Percentiles rank a stretch among this genome's conserved stretches.
Conservation (phyloP, 106 monocot species). For the Ottelia alismoides region DNA sequence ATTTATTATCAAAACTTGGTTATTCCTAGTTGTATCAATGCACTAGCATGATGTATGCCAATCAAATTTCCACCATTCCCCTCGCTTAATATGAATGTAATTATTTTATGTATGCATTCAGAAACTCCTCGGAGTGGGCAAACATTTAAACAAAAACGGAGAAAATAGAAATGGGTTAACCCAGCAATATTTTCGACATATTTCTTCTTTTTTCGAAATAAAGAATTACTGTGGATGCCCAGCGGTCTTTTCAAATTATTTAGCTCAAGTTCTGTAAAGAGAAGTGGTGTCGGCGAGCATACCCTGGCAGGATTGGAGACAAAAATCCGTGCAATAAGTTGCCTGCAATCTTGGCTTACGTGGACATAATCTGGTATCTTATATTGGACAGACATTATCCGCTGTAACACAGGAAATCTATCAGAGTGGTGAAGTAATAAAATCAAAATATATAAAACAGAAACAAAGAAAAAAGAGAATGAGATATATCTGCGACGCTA, state of each 20-base stretch:
- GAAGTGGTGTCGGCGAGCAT: neutral
- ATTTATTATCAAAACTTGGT: too few species aligned
- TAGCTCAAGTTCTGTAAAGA: slow-evolving; percentile 56
- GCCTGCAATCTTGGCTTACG: slow-evolving; percentile 63
- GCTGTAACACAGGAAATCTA: slow-evolving; percentile 20
- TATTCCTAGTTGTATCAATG: too few species aligned
- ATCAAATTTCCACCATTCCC: too few species aligned
- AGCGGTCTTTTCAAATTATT: slow-evolving; percentile 53
- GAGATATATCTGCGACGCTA: slow-evolving; percentile 6
- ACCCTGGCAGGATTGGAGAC: slow-evolving; percentile 63
- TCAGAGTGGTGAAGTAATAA: too few species aligned
- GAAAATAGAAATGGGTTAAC: too few species aligned
- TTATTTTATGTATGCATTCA: too few species aligned
- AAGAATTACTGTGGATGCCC: too few species aligned
- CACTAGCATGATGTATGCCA: too few species aligned
- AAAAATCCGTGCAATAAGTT: slow-evolving; percentile 67
- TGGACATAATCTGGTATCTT: slow-evolving; percentile 82
- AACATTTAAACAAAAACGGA: slow-evolving; percentile 63
- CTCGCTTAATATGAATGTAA: too few species aligned
- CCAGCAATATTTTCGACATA: too few species aligned
- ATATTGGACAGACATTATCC: slow-evolving; percentile 67
- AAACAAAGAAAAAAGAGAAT: too few species aligned
- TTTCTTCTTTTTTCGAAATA: too few species aligned
- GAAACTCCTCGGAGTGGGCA: slow-evolving; percentile 40
- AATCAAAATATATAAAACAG: neutral